Evolutionary conservation across 208 protist species (phyloP), one percentile per base, ranked within the genome.

Genomic region (Leishmania amazonensis): DNA sequence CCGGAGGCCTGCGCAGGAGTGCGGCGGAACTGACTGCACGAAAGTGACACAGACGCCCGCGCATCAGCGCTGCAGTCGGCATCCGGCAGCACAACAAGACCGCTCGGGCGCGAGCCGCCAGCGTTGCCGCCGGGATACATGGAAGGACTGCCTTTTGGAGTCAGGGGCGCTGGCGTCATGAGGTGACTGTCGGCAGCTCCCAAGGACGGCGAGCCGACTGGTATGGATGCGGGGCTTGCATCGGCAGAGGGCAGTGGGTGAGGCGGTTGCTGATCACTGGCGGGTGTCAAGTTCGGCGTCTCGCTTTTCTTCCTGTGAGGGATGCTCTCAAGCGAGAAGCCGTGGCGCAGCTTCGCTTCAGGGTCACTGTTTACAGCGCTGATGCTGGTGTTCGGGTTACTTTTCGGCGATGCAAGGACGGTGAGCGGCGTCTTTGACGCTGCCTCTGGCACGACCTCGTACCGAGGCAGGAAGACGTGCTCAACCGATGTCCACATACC

Each of bases 391-490:
- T 62, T 76, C 40, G 28, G 31, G 58, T 70, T 78, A 9, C 53
- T 84, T 53, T 68, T 76, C 6, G 81, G 81, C 1, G 81, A 84
- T 5, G 81, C 81, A 15, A 54, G 68, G 1, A 67, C 68, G 28
- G 75, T 84, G 45, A 84, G 76, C 9, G 81, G 68, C 75, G 70
- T 60, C 45, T 58, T 72, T 68, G 81, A 84, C 35, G 68, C 81
- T 1, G 42, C 76, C 1, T 85, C 79, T 40, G 80, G 57, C 13
- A 90, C 81, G n/a, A 89, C 64, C 76, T 93, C 88, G 81, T 95
- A 95, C 8, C 45, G 76, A 31, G 91, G 86, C 28, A 95, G 49
- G 60, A 95, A 93, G 40, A 95, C 80, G 81, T 91, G 81, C 80
- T 93, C 89, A 45, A 87, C 81, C 28, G 88, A 90, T 31, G 86